Evolutionary conservation across 352 stramenopile species (phyloP), one percentile per base, ranked within the genome.

Genomic region (Phytophthora citricola): DNA sequence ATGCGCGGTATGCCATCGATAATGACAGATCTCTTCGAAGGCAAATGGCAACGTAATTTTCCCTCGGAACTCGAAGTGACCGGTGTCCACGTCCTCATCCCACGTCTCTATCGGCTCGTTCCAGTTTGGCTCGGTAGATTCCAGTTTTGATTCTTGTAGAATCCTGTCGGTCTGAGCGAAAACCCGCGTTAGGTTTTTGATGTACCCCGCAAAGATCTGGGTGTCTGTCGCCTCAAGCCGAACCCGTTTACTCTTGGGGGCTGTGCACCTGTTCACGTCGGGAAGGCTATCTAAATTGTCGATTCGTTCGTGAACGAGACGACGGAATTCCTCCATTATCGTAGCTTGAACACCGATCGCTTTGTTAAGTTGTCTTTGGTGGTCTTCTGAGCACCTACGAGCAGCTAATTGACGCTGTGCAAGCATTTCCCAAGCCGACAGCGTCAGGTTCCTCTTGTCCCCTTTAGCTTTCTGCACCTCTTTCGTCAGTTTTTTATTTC

Each of bases 21-120:
- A 58, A 11, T 50, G 22, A 29, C 51, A 67, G 4, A 55, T 57
- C 2, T 62, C 32, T 9, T 22, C 14, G 9, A 58, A 58, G 40
- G 56, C 20, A 43, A 52, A 55, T 5, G 63, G 49, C 22, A 71
- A n/a, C 2, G 44, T 54, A 6, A 58, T 31, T 31, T 66, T 63
- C 15, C 31, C 26, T 53, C 27, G n/a, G 3, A 49, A 67, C 12
- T 45, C 14, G 29, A 66, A 58, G 29, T 24, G 62, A 1, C 56
- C 34, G 9, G 26, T 46, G 1, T 39, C 22, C 0, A 8, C 7
- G 29, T 66, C 50, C 12, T 61, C 17, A 45, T 57, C 22, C 56
- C 63, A 71, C 14, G 8, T 43, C 11, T 62, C 29, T 1, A 1
- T 44, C 10, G 48, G 45, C 9, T 1, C 11, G 11, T 50, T 7